Evolutionary conservation across 2,329 filamentous ascomycete species (phyloP), one percentile per base, ranked within the genome.

Genomic region (Monosporascus sp.): DNA sequence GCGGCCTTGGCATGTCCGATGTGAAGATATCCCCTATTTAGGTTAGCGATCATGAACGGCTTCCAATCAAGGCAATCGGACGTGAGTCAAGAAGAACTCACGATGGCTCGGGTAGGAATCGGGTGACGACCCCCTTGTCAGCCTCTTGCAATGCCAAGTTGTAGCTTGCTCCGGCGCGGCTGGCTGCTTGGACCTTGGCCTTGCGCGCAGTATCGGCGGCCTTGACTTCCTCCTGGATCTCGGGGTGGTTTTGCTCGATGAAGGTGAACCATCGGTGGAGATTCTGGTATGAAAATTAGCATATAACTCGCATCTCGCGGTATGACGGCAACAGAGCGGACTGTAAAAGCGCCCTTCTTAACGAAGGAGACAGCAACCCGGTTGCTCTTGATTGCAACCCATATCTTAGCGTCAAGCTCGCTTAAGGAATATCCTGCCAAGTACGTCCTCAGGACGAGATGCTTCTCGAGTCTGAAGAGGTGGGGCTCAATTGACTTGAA

Each of bases 1-100:
- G 91, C 91, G 31, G 91, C 91, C 75, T 97, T 97, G 62, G 91
- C 90, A 75, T 97, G 93, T 51, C 93, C 93, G 59, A 97, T 96
- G 74, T 97, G 93, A 45, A 97, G 83, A 69, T 96, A 96, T 56
- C 91, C 91, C 60, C 77, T 80, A 46, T 46, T 46, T n/a, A 18
- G 22, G 39, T 42, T 9, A 34, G 31, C 31, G 9, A 14, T 14
- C 1, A 14, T 34, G 31, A 34, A 34, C 9, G 31, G 11, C 11
- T 1, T 14, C 11, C 31, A 14, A 14, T 6, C 11, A 34, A 34
- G 31, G 3, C 3, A 34, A 14, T 34, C 1, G 31, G 9, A 34
- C 11, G 31, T 14, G 31, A 14, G 14, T 4, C 9, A 34, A 3
- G 31, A 34, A 34, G 9, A 52, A 76, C 83, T 72, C 71, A 88